Base-by-base conservation (phyloP, 2,329 filamentous ascomycete genomes). In the Colletotrichum agaves region DNA sequence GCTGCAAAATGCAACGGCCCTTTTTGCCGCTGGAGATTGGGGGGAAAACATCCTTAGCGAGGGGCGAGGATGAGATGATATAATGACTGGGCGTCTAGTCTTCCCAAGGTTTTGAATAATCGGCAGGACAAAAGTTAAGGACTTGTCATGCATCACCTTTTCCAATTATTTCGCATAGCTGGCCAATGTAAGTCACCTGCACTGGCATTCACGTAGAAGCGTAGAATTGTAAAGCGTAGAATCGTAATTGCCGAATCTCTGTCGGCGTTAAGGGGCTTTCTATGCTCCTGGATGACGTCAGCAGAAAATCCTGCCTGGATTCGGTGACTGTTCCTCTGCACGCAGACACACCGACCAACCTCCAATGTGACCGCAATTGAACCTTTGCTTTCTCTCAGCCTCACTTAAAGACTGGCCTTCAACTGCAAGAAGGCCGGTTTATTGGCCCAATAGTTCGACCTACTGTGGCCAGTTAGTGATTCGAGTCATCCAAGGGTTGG, bases 291-390 rank as follows among this genome's bases (percentile, higher is more conserved):
- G 61, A 68, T 60, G 37, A 60, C 35, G 15, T 65, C 61, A 65
- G 65, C 65, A 64, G 55, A 68, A 65, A 33, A 27, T 5, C 55
- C 53, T 63, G 52, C 46, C 19, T n/a, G 10, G 19, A n/a, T 4
- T 23, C 27, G 8, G 52, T 63, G 52, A 47, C 50, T 1, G 33
- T n/a, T n/a, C 21, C 23, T 61, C n/a, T 21, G 19, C 44, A 12
- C 13, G 47, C 27, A 57, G 63, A 59, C 59, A 67, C 59, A 50
- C 59, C 43, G 19, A 50, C 58, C 10, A 23, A 50, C 43, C 41
- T 57, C n/a, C 17, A 17, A 4, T 15, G 5, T 62, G 21, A 33
- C 31, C 19, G 8, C 41, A n/a, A 23, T 66, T 43, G 13, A 10
- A 37, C 5, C 41, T n/a, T 7, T 56, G 49, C n/a, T 10, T 19